phyloP scores from a whole-genome alignment of 2,329 filamentous ascomycete species.

The Hypomyces perniciosus region DNA sequence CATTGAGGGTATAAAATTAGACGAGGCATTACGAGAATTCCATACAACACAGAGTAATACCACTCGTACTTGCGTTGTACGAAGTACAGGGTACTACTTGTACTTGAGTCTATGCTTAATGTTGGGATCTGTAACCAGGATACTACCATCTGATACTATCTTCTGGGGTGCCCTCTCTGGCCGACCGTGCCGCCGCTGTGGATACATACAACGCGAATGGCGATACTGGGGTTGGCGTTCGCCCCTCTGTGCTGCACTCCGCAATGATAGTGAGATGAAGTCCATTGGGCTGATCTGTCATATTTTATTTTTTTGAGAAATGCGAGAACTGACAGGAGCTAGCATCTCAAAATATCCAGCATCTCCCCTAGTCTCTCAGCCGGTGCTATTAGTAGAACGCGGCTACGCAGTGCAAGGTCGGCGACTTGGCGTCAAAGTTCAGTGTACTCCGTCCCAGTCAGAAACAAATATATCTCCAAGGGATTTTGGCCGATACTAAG shows the following conservation, averaged over 20 bases:
- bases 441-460: too few relatives aligned
- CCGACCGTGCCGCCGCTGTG: neutral
- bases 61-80: neutral
- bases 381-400: neutral
- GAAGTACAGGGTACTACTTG: neutral
- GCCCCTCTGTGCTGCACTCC: neutral
- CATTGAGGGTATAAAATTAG: too few relatives aligned
- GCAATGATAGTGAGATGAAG: constrained; percentile 6
- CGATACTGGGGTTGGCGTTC: neutral
- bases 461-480: too few relatives aligned
- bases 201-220: neutral
- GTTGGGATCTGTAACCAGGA: constrained; percentile 11
- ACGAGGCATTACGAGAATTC: too few relatives aligned
- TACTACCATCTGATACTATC: neutral
- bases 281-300: constrained; percentile 14
- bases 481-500: too few relatives aligned
- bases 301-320: constrained; percentile 4
- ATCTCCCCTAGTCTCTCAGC: neutral
- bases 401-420: neutral
- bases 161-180: neutral
- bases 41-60: neutral
- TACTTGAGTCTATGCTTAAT: neutral
- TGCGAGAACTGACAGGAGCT: constrained; percentile 14
- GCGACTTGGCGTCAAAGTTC: too few relatives aligned
- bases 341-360: constrained; percentile 1